Percentiles rank a stretch among this genome's conserved stretches.
Evolutionary conservation across 2,329 filamentous ascomycete species (phyloP).

Genomic region (Colletotrichum tropicale): DNA sequence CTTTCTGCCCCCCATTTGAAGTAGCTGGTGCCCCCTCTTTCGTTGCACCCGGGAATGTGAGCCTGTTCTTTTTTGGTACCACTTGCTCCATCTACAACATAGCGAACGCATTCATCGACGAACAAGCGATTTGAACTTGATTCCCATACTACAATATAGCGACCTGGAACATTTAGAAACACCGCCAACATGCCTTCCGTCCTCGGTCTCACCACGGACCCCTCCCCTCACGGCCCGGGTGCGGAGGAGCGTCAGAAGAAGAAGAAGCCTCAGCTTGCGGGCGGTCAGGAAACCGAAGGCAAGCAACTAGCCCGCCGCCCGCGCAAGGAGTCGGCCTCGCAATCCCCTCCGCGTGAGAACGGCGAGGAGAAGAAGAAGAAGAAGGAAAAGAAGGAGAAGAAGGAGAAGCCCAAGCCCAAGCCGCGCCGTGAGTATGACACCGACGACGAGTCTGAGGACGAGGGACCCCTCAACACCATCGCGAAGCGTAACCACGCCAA

Average conservation of each 20-base stretch:
- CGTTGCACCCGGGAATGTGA: neutral
- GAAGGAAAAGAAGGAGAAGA: slow-evolving; percentile 2
- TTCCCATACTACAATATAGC: neutral
- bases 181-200: slow-evolving; percentile 31
- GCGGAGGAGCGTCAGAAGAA: slow-evolving; percentile 13
- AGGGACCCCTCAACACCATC: slow-evolving; percentile 33
- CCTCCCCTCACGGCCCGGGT: slow-evolving; percentile 21
- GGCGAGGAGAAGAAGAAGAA: slow-evolving; percentile 11
- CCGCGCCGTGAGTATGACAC: neutral
- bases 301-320: slow-evolving; percentile 17
- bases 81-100: neutral
- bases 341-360: neutral
- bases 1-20: neutral
- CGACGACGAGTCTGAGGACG: slow-evolving; percentile 12
- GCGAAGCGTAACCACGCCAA: slow-evolving; percentile 40
- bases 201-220: slow-evolving; percentile 35
- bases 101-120: neutral
- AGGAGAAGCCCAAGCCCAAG: neutral
- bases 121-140: neutral
- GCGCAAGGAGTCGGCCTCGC: slow-evolving; percentile 5
- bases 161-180: neutral
- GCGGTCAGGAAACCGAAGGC: neutral
- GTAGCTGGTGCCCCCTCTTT: neutral
- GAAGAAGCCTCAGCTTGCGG: slow-evolving; percentile 10
- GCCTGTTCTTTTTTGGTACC: neutral